Conservation (phyloP, 768 basidiomycete species). For the Kwoniella heveanensis region DNA sequence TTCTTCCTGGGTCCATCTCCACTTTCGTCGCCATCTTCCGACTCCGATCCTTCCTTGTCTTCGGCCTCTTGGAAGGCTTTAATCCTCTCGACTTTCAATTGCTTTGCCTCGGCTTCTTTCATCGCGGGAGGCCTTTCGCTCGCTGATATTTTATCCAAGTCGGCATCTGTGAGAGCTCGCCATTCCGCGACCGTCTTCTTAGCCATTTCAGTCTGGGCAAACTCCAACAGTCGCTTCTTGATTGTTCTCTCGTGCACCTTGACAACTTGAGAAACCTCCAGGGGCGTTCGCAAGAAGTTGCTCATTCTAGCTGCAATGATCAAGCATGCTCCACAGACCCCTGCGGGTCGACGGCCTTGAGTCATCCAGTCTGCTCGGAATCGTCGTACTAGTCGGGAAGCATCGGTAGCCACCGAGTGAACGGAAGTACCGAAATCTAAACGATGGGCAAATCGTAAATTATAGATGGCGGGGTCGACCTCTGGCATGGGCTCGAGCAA, state of each 20-base stretch:
- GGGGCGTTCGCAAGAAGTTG: slow-evolving; percentile 87
- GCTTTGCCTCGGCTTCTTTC: slow-evolving; percentile 24
- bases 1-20: slow-evolving; percentile 21
- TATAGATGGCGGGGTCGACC: slow-evolving; percentile 95
- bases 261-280: slow-evolving; percentile 97
- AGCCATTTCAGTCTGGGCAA: slow-evolving; percentile 85
- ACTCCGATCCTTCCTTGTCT: slow-evolving; percentile 25
- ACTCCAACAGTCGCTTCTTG: slow-evolving; percentile 90
- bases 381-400: slow-evolving; percentile 85
- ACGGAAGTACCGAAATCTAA: slow-evolving; percentile 75
- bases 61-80: slow-evolving; percentile 23
- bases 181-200: slow-evolving; percentile 85
- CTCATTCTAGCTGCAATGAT: slow-evolving; percentile 97
- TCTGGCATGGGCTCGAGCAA: slow-evolving; percentile 67
- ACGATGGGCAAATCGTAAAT: slow-evolving; percentile 88
- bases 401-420: slow-evolving; percentile 86
- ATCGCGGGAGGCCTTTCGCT: slow-evolving; percentile 46
- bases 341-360: slow-evolving; percentile 89
- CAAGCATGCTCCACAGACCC: slow-evolving; percentile 94
- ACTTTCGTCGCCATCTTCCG: slow-evolving; percentile 11
- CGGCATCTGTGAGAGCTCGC: slow-evolving; percentile 63
- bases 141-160: slow-evolving; percentile 25
- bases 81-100: slow-evolving; percentile 32
- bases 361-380: slow-evolving; percentile 99
- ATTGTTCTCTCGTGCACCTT: slow-evolving; percentile 97